Base-by-base conservation (phyloP, 306 rosid genomes). In the Casuarina glauca region DNA sequence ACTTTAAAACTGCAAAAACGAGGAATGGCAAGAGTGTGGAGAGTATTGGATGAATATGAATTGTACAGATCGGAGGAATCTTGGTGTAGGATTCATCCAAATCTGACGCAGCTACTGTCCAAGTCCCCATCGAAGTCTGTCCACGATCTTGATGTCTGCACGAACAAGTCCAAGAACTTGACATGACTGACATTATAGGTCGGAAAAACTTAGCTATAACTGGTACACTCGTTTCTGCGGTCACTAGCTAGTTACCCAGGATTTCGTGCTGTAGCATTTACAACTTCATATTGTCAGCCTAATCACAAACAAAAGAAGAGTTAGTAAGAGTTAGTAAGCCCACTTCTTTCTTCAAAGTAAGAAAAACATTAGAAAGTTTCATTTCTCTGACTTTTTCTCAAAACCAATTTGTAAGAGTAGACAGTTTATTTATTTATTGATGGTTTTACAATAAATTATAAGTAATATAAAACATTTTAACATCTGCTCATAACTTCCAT, bases 41-140 rank as follows among this genome's bases (percentile, higher is more conserved):
- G 41, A 13, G 32, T 39, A 13, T 66, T 42, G 50, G 36, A 42
- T 67, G 36, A 16, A 10, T 42, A 42, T 42, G 35, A 17, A 42
- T 42, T n/a, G 44, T 41, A 67, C 50, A 42, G 35, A 39, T 67
- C 41, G 6, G 13, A 43, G 42, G 42, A 9, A 67, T 42, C 71
- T 42, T 9, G 71, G 49, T 8, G 42, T 42, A 16, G 0, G 71
- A 67, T 67, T 20, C 50, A 4, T 66, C 71, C 1, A 66, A 41
- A 39, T 64, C 50, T 8, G 42, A 66, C 70, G 42, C 26, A 42
- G 49, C 49, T 66, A 41, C 15, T 66, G 70, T 66, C 70, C 71
- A 66, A 66, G 42, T 16, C 50, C 71, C 9, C 70, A 1, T 41
- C 44, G 1, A 8, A 66, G 3, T 66, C 49, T 41, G 42, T 7